Base-by-base conservation (phyloP, 2,329 filamentous ascomycete genomes). In the Thermothelomyces thermophilus region DNA sequence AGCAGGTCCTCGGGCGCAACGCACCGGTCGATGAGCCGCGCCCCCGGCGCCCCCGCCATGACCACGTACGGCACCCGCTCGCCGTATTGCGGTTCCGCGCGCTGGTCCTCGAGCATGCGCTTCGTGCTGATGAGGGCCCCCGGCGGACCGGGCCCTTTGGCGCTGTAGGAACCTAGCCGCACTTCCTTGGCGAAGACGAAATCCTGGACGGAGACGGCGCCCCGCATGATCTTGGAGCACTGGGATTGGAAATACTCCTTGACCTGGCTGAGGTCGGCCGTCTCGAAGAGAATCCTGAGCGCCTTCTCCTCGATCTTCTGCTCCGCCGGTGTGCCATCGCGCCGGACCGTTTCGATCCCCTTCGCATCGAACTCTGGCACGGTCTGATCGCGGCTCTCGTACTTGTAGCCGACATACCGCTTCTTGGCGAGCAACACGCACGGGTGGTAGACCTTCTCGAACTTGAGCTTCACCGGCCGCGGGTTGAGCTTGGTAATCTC, bases 371-470 rank as follows among this genome's bases (percentile, higher is more conserved):
- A 97, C 1, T 95, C 87, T 0, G 93, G 91, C 57, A 83, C 81
- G 8, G 66, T 71, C 63, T 98, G 93, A 14, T 77, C 73, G 33
- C 78, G 79, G 57, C 75, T 80, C 64, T 98, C 93, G 69, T 94
- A 98, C 65, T 95, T 96, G 74, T 95, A 96, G 5, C 94, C 94
- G 3, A 97, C 94, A 60, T 98, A 98, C 48, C 93, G 86, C 65
- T 98, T 98, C 72, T 98, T 98, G 16, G 94, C 90, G 0, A 98
- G 77, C 4, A 98, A 76, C 0, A 97, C 83, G 64, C 91, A 97
- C 0, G 94, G 93, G 56, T 95, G 87, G 67, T 98, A 98, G 1
- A 98, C 91, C 61, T 98, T 98, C 65, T 98, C 93, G 59, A 98
- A 96, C 65, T 97, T 97, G 56, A 98, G 83, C 68, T 95, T 97